Conservation (phyloP, 2,329 filamentous ascomycete genomes). For the Lecanoromycetidae sp. region DNA sequence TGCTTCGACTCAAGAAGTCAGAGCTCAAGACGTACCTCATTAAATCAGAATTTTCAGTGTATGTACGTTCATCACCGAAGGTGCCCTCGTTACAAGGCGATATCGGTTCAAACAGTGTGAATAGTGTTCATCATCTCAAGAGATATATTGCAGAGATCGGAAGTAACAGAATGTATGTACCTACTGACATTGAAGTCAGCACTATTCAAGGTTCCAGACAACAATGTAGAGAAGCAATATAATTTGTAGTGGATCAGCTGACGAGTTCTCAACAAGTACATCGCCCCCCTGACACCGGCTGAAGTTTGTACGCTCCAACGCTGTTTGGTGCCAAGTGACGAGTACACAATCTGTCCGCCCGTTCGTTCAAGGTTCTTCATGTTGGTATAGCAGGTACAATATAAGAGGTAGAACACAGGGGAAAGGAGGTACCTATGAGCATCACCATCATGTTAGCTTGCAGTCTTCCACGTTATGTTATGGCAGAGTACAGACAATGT, state of each 20-base stretch:
- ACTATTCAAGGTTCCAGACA: too few relatives aligned
- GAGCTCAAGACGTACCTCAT: constrained; percentile 40
- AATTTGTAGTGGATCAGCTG: constrained; percentile 39
- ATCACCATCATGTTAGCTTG: neutral
- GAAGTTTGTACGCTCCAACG: constrained; percentile 53
- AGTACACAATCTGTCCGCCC: constrained; percentile 54
- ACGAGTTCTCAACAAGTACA: constrained; percentile 59
- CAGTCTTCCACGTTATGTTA: neutral
- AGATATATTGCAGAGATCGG: constrained; percentile 27
- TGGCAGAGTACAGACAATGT: neutral
- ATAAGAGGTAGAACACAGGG: constrained; percentile 17
- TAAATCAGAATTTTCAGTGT: constrained; percentile 61
- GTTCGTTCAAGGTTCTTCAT: constrained; percentile 58
- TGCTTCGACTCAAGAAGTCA: constrained; percentile 6
- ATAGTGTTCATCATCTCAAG: constrained; percentile 54
- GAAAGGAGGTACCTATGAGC: constrained; percentile 24
- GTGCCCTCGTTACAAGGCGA: constrained; percentile 33
- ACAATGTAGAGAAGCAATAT: neutral
- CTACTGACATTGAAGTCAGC: constrained; percentile 11
- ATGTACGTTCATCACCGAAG: constrained; percentile 43
- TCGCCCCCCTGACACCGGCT: constrained; percentile 40
- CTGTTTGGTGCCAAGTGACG: constrained; percentile 38
- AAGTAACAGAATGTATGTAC: constrained; percentile 21
- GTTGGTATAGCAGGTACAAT: constrained; percentile 19
- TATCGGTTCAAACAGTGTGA: constrained; percentile 57